These are phyloP conservation scores for Sungouiella blattae DNA, from an alignment of 805 yeast species.

Conservation along the genomic window DNA sequence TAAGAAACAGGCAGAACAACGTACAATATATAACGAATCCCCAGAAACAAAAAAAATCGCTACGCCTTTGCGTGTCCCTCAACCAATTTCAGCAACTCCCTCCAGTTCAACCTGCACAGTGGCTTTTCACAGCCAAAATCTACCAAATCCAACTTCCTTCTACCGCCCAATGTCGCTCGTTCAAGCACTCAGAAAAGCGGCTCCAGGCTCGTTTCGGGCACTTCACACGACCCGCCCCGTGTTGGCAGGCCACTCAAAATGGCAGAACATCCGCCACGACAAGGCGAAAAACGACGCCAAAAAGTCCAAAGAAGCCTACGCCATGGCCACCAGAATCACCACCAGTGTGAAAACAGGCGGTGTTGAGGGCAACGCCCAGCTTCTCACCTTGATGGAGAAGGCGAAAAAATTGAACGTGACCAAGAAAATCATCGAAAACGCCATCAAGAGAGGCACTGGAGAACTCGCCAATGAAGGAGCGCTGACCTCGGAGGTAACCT, in stretches of 20 bases:
- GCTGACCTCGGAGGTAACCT: constrained; percentile 48
- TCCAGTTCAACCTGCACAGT: no score
- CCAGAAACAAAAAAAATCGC: no score
- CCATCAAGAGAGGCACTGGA: constrained; percentile 82
- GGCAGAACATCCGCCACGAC: constrained; percentile 93
- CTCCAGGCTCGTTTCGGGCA: neutral
- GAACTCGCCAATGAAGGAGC: constrained; percentile 47
- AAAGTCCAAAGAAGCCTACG: constrained; percentile 64
- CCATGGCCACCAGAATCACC: constrained; percentile 69
- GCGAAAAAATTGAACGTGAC: constrained; percentile 76
- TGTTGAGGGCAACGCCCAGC: constrained; percentile 59
- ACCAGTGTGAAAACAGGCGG: constrained; percentile 73
- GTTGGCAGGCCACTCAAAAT: constrained; percentile 85
- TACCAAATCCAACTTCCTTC: neutral
- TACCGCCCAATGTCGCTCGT: neutral
- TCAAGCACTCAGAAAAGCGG: neutral
- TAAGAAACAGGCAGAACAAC: no score
- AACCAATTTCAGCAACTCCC: no score
- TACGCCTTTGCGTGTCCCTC: no score
- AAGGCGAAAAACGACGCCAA: constrained; percentile 89
- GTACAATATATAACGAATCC: no score
- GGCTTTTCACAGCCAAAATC: no score
- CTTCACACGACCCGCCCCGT: constrained; percentile 1
- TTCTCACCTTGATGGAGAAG: constrained; percentile 70
- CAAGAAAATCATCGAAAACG: constrained; percentile 82